phyloP scores from a whole-genome alignment of 768 basidiomycete species.

The Boletellus sp. region DNA sequence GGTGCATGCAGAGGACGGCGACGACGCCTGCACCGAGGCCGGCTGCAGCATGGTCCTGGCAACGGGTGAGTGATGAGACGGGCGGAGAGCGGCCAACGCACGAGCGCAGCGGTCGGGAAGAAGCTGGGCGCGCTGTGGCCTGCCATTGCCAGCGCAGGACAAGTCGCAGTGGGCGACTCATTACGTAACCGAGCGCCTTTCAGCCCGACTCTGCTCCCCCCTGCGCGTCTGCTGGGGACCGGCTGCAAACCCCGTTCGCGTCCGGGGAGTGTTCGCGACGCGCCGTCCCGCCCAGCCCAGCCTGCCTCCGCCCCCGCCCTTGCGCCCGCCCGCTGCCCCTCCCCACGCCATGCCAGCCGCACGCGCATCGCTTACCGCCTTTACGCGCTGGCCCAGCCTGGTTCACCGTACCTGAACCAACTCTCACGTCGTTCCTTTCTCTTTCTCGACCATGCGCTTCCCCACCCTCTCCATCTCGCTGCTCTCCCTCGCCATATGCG shows the following conservation, averaged over 20 bases:
- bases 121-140: slow-evolving; percentile 36
- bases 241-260: too few species aligned
- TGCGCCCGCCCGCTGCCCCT: too few species aligned
- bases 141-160: slow-evolving; percentile 27
- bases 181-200: slow-evolving; percentile 14
- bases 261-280: too few species aligned
- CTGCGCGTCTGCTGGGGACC: too few species aligned
- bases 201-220: too few species aligned
- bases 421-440: slow-evolving; percentile 2
- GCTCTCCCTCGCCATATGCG: slow-evolving; percentile 2
- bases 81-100: background rate
- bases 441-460: slow-evolving; percentile 15
- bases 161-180: slow-evolving; percentile 5
- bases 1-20: slow-evolving; percentile 94
- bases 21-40: slow-evolving; percentile 91
- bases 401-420: too few species aligned
- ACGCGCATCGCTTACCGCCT: too few species aligned
- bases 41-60: slow-evolving; percentile 90
- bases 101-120: slow-evolving; percentile 39
- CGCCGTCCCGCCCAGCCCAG: too few species aligned
- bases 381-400: too few species aligned
- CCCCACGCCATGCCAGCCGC: too few species aligned
- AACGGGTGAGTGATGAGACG: background rate
- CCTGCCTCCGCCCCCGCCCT: too few species aligned
- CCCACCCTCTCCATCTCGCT: background rate